A percentile compares a stretch with the other conserved stretches of the same genome.
phyloP scores from a whole-genome alignment of 2,329 filamentous ascomycete genomes.

The Septoria petroselini region DNA sequence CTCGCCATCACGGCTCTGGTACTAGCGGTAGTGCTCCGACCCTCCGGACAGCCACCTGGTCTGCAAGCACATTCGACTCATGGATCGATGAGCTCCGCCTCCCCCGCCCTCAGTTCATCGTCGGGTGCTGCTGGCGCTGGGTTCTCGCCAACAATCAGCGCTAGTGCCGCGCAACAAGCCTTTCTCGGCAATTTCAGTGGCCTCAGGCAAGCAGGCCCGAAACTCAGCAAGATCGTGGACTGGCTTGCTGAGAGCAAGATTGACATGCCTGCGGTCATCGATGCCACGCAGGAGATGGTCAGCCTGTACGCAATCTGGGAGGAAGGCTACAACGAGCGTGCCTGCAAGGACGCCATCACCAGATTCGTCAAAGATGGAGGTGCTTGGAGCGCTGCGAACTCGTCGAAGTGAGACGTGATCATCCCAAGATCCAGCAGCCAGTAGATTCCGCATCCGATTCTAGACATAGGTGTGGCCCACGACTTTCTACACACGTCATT shows the following conservation, averaged over 20 bases:
- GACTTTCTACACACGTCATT: too few relatives aligned
- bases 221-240: slow-evolving; percentile 56
- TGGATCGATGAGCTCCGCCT: slow-evolving; percentile 13
- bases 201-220: slow-evolving; percentile 39
- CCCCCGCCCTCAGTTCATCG: slow-evolving; percentile 30
- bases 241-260: slow-evolving; percentile 86
- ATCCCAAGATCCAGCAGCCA: too few relatives aligned
- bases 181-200: slow-evolving; percentile 35
- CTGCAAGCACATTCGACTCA: slow-evolving; percentile 43
- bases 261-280: slow-evolving; percentile 79
- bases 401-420: slow-evolving; percentile 3
- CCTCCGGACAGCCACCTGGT: slow-evolving; percentile 50
- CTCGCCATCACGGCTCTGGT: slow-evolving; percentile 85
- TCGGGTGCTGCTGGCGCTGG: slow-evolving; percentile 16
- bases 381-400: slow-evolving; percentile 1
- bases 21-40: slow-evolving; percentile 76
- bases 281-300: slow-evolving; percentile 87
- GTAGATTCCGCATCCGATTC: too few relatives aligned
- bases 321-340: slow-evolving; percentile 61
- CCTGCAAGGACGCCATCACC: slow-evolving; percentile 61
- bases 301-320: slow-evolving; percentile 80
- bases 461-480: too few relatives aligned
- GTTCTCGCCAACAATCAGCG: slow-evolving; percentile 26
- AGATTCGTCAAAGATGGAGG: slow-evolving; percentile 60
- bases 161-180: slow-evolving; percentile 38